Conservation (phyloP, 495 filamentous ascomycete genomes). For the Bombardia bombarda region DNA sequence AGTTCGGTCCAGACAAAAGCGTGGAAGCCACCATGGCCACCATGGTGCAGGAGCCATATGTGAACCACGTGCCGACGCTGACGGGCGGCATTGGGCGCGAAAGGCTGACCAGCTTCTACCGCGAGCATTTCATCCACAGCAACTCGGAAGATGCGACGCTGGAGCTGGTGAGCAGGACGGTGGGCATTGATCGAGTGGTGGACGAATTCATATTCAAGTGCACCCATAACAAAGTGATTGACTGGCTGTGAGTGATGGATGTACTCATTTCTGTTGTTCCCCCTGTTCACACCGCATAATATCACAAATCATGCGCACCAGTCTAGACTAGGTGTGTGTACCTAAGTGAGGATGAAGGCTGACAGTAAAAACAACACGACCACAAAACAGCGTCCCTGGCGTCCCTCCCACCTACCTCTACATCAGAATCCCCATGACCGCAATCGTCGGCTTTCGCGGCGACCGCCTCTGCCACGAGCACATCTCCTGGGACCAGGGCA, state of each 20-base stretch:
- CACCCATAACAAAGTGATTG: conserved; percentile 62
- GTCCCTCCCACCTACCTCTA: conserved; percentile 60
- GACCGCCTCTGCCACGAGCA: conserved; percentile 75
- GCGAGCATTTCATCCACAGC: conserved; percentile 61
- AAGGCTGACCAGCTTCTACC: conserved; percentile 64
- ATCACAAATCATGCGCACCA: not conserved
- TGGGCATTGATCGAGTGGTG: conserved; percentile 47
- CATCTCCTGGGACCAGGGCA: conserved; percentile 84
- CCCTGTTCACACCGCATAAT: not conserved
- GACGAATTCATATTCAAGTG: conserved; percentile 55
- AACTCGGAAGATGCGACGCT: conserved; percentile 61
- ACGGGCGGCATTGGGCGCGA: conserved; percentile 68
- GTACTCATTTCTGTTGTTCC: not conserved
- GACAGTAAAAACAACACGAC: not conserved
- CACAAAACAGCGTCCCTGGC: conserved; percentile 47
- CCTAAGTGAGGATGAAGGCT: too few species aligned
- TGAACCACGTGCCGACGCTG: conserved; percentile 50
- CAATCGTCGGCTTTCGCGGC: conserved; percentile 65
- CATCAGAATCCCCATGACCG: conserved; percentile 65
- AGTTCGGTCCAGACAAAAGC: conserved; percentile 46
- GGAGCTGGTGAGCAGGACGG: conserved; percentile 64
- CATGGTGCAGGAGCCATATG: conserved; percentile 53
- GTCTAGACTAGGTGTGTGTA: too few species aligned
- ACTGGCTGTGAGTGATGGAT: conserved; percentile 54
- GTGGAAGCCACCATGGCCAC: conserved; percentile 50